These are phyloP conservation scores for Pseudocercospora crystallina DNA, from an alignment of 2,329 filamentous ascomycete genomes.

Conservation along the genomic window DNA sequence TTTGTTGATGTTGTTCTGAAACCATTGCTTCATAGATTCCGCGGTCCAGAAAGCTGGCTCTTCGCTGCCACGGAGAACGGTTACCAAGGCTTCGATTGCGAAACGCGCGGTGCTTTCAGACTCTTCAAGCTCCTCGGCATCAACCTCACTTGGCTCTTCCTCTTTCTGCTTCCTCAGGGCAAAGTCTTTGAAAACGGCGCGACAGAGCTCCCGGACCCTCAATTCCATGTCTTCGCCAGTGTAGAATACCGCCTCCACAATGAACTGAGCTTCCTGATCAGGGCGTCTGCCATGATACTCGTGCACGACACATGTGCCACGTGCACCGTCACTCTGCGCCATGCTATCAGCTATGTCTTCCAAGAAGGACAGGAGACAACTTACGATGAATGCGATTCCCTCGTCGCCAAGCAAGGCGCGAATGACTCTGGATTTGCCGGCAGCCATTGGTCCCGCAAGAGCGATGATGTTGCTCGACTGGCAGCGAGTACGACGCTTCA, in stretches of 20 bases:
- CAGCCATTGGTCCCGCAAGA: constrained; percentile 4
- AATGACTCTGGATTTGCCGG: constrained; percentile 5
- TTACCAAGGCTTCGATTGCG: no score
- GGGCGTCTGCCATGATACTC: neutral
- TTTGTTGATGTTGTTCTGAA: no score
- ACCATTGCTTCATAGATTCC: no score
- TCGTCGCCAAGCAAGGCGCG: neutral
- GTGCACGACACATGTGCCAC: constrained; percentile 10
- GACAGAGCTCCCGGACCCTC: no score
- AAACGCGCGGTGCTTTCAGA: no score
- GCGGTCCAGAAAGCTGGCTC: no score
- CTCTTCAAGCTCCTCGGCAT: neutral
- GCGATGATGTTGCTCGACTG: no score
- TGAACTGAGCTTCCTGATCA: neutral
- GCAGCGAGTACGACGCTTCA: no score
- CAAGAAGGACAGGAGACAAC: neutral
- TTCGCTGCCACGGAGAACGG: no score
- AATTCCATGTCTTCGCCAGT: neutral
- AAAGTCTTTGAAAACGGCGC: no score
- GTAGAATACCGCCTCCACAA: neutral
- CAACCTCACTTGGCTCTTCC: neutral
- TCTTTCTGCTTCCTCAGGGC: neutral
- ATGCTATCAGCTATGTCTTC: neutral
- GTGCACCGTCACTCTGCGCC: constrained; percentile 6
- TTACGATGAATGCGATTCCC: neutral